Evolutionary conservation across 306 rosid species (phyloP), one percentile per base, ranked within the genome.

Genomic region (Cicer cuneatum): DNA sequence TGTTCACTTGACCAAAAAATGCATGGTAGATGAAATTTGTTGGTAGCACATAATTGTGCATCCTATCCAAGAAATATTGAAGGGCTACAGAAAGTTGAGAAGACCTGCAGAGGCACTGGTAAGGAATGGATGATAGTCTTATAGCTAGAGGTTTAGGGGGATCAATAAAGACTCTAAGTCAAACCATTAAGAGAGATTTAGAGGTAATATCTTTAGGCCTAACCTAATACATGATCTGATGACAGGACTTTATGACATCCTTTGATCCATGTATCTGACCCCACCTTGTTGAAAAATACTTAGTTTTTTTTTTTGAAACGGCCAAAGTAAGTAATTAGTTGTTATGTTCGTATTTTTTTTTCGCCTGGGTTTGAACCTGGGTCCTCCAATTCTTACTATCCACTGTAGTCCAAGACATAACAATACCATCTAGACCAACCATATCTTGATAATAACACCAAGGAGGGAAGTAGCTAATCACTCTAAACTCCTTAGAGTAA

Each of bases 401-500:
- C 9, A 8, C 41, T 6, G 29, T 38, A 71, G 64, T 57, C 61
- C 53, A 58, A 51, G 38, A 12, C 72, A 66, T 33, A 10, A 52
- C 19, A 45, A 74, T 16, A 77, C 52, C 60, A 74, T 54, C 41
- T 52, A 61, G 43, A 57, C 69, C 67, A 63, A 67, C 33, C 40
- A 16, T 64, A 64, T 64, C 38, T 10, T 33, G 52, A 75, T 19
- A 64, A 63, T 21, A 72, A 60, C 39, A 78, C 35, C 18, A 35
- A 29, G 16, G 59, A 65, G 6, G 38, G 14, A 45, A 65, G 43
- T 24, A 64, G 66, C 64, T 47, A 59, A 65, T 13, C 49, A 46
- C 59, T 69, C 75, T 33, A 39, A 21, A 78, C 41, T 16, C 60
- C 41, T 62, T 61, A 72, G 78, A 86, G 68, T 40, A 61, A 75